Base-by-base conservation (phyloP, 192 early-diverging fungal genomes). In the Gorgonomyces haynaldii region DNA sequence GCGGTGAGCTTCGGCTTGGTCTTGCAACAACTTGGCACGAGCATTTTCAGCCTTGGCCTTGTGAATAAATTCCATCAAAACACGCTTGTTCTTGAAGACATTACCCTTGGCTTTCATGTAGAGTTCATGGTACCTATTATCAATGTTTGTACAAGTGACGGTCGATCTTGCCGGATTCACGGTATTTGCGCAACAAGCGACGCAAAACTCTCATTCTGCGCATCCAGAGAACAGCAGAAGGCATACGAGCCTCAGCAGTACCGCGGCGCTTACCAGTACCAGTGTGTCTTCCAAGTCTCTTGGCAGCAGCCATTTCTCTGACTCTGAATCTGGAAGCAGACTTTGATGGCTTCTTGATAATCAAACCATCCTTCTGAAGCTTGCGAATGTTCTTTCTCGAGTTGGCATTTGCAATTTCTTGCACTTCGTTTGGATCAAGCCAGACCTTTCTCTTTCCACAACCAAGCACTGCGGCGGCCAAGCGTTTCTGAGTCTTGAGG, bases 1-100 rank as follows among this genome's bases (percentile, higher is more conserved):
- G 60, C 91, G 91, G 81, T 93, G 93, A 60, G 91, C 93, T 74
- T 92, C 92, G 45, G 93, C 88, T 81, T 97, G 93, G 74, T 97
- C 91, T 41, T 60, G 78, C 50, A 97, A 74, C 50, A 81, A 56
- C 83, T 91, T 86, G 56, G 81, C 74, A 79, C 93, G 86, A 52
- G 83, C 70, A 72, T 95, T 90, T 78, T 97, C 91, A 39, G 93
- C 89, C 86, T 97, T 97, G 62, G 85, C 87, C 81, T 92, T 94
- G 82, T 95, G 90, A 73, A 97, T 97, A 76, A 87, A 88, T 76
- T 97, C 93, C 88, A 97, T 97, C 36, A 97, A 68, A 53, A 97
- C 93, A 73, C 93, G 86, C 85, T 97, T 97, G 89, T 93, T 97
- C 86, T 97, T 97, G 81, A 97, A 97, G 49, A 89, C 89, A 75